Conservation (phyloP, 2,329 filamentous ascomycete genomes). For the Graphiopsis chlorocephala region DNA sequence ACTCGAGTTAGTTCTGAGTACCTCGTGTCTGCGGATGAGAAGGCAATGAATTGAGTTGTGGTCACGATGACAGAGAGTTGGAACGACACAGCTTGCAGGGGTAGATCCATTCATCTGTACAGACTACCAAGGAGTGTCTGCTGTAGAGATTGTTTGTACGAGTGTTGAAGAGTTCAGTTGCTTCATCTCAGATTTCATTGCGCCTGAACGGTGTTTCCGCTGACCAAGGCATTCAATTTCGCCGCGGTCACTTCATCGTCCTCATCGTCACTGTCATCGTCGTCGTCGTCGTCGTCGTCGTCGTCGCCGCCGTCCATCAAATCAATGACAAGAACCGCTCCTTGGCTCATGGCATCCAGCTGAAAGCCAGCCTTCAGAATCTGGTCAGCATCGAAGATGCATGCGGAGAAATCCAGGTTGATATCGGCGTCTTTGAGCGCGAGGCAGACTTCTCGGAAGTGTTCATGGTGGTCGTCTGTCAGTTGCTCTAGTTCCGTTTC, state of each 20-base stretch:
- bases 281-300: background rate
- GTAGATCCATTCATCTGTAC: background rate
- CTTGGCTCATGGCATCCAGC: slow-evolving; percentile 12
- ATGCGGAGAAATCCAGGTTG: slow-evolving; percentile 13
- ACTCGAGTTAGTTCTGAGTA: background rate
- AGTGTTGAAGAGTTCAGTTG: background rate
- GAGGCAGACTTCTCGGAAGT: slow-evolving; percentile 10
- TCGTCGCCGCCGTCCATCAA: slow-evolving; percentile 2
- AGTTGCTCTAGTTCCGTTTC: background rate
- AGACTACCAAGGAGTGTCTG: background rate
- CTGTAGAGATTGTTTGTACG: background rate
- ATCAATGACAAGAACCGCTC: slow-evolving; percentile 8
- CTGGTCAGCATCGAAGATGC: slow-evolving; percentile 9
- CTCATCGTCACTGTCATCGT: slow-evolving; percentile 1
- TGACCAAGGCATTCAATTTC: background rate
- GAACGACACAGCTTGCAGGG: background rate
- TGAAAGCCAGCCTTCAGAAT: slow-evolving; percentile 8
- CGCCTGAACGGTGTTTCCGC: slow-evolving; percentile 1
- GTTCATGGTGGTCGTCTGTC: slow-evolving; percentile 5
- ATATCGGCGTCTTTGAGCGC: slow-evolving; percentile 9
- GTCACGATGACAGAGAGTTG: background rate
- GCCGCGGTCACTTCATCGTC: background rate
- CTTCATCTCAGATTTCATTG: background rate
- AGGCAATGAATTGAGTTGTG: background rate
- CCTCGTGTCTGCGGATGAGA: background rate